Conservation (phyloP, 306 rosid genomes). For the Hippophae gyantsensis region DNA sequence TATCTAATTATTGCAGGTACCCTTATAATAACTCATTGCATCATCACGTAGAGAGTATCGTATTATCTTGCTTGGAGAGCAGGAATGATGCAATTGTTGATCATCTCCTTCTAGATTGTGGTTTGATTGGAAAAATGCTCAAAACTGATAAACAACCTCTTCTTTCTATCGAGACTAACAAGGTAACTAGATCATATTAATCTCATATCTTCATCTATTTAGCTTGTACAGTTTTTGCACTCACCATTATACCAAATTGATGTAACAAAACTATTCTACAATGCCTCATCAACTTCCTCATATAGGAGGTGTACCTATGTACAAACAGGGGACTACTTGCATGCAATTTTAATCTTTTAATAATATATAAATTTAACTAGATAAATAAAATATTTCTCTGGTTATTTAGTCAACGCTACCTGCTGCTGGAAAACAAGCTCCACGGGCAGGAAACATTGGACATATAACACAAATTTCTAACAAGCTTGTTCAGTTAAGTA, state of each 20-base stretch:
- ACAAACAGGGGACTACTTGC: background rate
- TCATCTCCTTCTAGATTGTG: conserved; percentile 68
- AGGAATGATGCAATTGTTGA: conserved; percentile 65
- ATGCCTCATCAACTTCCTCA: too few relatives aligned
- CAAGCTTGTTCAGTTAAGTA: conserved; percentile 74
- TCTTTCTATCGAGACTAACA: conserved; percentile 45
- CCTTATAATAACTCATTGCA: conserved; percentile 94
- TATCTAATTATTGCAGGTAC: conserved; percentile 51
- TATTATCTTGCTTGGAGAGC: conserved; percentile 79
- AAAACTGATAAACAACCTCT: conserved; percentile 59
- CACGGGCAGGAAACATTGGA: conserved; percentile 86
- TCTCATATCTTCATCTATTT: background rate
- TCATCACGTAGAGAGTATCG: conserved; percentile 78
- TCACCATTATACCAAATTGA: too few relatives aligned
- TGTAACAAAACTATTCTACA: too few relatives aligned
- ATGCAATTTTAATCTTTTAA: background rate
- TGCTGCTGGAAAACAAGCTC: conserved; percentile 58
- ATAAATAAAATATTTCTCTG: conserved; percentile 1
- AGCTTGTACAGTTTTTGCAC: background rate
- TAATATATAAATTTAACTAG: conserved; percentile 5
- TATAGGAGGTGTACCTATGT: too few relatives aligned
- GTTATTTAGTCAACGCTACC: conserved; percentile 71
- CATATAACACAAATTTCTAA: conserved; percentile 89
- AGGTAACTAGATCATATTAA: conserved; percentile 32
- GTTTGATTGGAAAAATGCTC: conserved; percentile 69